Percentiles rank a stretch among this genome's conserved stretches.
These are phyloP conservation scores for Coemansia sp. DNA, from an alignment of 192 early-diverging fungal species.

Conservation along the genomic window DNA sequence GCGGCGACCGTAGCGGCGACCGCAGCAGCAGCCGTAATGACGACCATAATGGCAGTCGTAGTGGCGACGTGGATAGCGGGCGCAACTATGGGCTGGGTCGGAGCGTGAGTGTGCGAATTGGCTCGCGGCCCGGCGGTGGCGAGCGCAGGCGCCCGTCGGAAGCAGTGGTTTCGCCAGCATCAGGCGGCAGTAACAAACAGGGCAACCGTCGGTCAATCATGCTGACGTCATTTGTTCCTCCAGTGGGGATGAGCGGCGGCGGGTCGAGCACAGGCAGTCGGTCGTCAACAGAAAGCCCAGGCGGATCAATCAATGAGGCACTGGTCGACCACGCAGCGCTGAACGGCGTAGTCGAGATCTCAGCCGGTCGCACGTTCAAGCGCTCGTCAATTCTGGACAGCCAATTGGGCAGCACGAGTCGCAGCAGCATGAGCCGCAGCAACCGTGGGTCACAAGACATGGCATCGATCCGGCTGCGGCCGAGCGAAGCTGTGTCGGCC, in stretches of 20 bases:
- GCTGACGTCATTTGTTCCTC: conserved; percentile 52
- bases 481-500: conserved; percentile 28
- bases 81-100: conserved; percentile 21
- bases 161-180: conserved; percentile 13
- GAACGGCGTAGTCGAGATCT: conserved; percentile 33
- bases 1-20: not conserved
- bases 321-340: not conserved
- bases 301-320: conserved; percentile 11
- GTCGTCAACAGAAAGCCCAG: conserved; percentile 37
- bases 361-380: conserved; percentile 27
- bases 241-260: conserved; percentile 32
- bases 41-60: not conserved
- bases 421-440: conserved; percentile 7
- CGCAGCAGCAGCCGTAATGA: not conserved
- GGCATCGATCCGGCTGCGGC: conserved; percentile 41
- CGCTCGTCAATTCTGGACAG: conserved; percentile 31
- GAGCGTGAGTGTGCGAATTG: conserved; percentile 38
- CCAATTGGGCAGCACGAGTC: conserved; percentile 5
- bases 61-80: not conserved
- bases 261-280: conserved; percentile 31
- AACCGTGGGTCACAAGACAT: conserved; percentile 18
- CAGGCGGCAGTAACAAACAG: conserved; percentile 14
- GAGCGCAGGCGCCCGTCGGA: conserved; percentile 44
- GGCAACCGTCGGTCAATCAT: conserved; percentile 46
- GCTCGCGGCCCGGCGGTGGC: conserved; percentile 5